Evolutionary conservation across 192 early-diverging fungal genomes (phyloP).

Genomic region (Backusella westeae): DNA sequence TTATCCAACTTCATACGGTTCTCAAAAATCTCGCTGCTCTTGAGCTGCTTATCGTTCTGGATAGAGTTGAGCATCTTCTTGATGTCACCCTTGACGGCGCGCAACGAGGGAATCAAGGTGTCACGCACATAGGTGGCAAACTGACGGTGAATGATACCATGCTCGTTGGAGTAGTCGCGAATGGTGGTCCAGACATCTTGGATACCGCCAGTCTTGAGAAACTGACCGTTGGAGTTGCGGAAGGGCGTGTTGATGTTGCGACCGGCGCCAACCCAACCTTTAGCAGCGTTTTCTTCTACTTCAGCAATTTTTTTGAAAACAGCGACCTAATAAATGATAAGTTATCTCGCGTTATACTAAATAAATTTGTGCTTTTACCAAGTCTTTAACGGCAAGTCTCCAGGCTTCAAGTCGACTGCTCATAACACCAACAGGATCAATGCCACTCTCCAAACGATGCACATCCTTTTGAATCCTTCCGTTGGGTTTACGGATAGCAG

Average conservation of each 20-base stretch:
- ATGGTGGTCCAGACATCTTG: slow-evolving; percentile 27
- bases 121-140: slow-evolving; percentile 15
- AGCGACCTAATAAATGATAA: background rate
- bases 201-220: slow-evolving; percentile 25
- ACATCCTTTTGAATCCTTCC: slow-evolving; percentile 17
- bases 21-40: slow-evolving; percentile 12
- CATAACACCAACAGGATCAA: slow-evolving; percentile 25
- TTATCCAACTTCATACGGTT: slow-evolving; percentile 15
- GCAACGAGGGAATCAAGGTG: slow-evolving; percentile 15
- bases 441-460: slow-evolving; percentile 23
- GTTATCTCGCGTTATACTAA: too few relatives aligned
- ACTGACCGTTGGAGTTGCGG: slow-evolving; percentile 5
- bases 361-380: slow-evolving; percentile 13
- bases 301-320: slow-evolving; percentile 27
- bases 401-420: slow-evolving; percentile 21
- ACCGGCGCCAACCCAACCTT: slow-evolving; percentile 19
- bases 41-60: slow-evolving; percentile 15
- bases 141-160: slow-evolving; percentile 19
- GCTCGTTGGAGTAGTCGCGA: slow-evolving; percentile 20
- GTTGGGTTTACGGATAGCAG: background rate
- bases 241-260: slow-evolving; percentile 17
- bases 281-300: background rate
- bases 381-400: slow-evolving; percentile 21
- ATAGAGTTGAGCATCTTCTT: slow-evolving; percentile 19
- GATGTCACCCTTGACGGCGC: slow-evolving; percentile 21